Conservation (phyloP, 2,329 filamentous ascomycete genomes). For the Clonostachys solani region DNA sequence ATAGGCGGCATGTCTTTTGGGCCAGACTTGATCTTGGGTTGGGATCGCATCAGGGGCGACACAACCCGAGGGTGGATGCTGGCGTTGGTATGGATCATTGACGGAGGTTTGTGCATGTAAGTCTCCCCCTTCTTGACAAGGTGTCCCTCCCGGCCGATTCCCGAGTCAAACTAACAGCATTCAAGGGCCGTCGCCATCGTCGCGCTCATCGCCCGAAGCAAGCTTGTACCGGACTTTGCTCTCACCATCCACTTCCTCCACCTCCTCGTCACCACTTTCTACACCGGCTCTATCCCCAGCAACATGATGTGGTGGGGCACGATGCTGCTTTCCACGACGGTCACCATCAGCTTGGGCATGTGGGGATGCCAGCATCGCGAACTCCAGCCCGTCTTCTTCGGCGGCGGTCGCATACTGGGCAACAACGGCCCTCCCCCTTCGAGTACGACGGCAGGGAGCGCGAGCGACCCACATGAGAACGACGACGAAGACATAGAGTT, state of each 20-base stretch:
- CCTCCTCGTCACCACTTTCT: slow-evolving; percentile 71
- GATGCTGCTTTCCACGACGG: slow-evolving; percentile 40
- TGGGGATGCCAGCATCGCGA: slow-evolving; percentile 93
- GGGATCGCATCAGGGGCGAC: slow-evolving; percentile 55
- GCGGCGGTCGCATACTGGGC: slow-evolving; percentile 45
- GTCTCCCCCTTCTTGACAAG: slow-evolving; percentile 10
- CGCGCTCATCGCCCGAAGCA: slow-evolving; percentile 79
- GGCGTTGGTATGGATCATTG: slow-evolving; percentile 53
- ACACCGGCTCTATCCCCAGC: slow-evolving; percentile 70
- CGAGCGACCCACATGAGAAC: slow-evolving; percentile 18
- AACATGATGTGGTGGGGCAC: slow-evolving; percentile 83
- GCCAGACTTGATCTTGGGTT: slow-evolving; percentile 51
- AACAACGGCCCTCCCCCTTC: slow-evolving; percentile 8
- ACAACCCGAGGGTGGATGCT: slow-evolving; percentile 58
- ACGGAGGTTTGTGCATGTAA: slow-evolving; percentile 49
- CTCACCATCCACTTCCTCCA: slow-evolving; percentile 84
- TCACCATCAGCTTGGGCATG: slow-evolving; percentile 62
- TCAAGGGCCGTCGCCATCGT: slow-evolving; percentile 77
- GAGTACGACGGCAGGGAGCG: slow-evolving; percentile 10
- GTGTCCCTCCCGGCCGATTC: neutral
- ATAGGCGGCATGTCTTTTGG: slow-evolving; percentile 52
- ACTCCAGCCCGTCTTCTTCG: slow-evolving; percentile 83
- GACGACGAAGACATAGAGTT: slow-evolving; percentile 49
- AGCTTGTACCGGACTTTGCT: slow-evolving; percentile 92
- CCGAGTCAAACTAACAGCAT: slow-evolving; percentile 3